These are phyloP conservation scores for Anacardium occidentale DNA, from an alignment of 345 rosid genomes.

Conservation along the genomic window DNA sequence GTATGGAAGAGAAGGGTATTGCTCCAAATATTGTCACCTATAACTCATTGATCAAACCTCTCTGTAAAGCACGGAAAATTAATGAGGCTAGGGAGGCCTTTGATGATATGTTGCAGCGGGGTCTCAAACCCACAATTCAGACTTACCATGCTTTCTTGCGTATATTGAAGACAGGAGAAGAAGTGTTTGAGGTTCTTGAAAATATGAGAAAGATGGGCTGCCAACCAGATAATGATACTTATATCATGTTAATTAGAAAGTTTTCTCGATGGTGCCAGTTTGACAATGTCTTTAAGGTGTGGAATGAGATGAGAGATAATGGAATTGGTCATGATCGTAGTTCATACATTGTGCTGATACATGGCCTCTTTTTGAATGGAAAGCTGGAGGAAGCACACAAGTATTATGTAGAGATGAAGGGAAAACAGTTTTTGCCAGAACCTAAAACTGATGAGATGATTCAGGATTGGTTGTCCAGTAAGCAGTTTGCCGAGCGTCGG, in stretches of 20 bases:
- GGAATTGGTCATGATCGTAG: slow-evolving; percentile 77
- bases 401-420: slow-evolving; percentile 81
- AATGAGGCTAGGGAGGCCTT: slow-evolving; percentile 62
- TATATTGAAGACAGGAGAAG: slow-evolving; percentile 56
- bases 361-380: slow-evolving; percentile 84
- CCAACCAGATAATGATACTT: slow-evolving; percentile 69
- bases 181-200: slow-evolving; percentile 67
- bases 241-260: slow-evolving; percentile 81
- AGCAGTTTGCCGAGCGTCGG: slow-evolving; percentile 43
- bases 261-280: slow-evolving; percentile 86
- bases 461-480: slow-evolving; percentile 62
- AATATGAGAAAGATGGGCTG: slow-evolving; percentile 73
- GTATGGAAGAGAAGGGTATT: slow-evolving; percentile 76
- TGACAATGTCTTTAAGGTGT: slow-evolving; percentile 58
- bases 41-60: slow-evolving; percentile 79
- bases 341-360: slow-evolving; percentile 78
- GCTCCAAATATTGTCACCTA: slow-evolving; percentile 63
- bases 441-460: slow-evolving; percentile 69
- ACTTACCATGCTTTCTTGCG: slow-evolving; percentile 85
- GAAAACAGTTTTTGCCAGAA: slow-evolving; percentile 58
- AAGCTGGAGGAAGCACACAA: slow-evolving; percentile 71
- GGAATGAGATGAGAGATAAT: slow-evolving; percentile 71
- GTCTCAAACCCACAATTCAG: slow-evolving; percentile 52
- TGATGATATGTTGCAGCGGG: slow-evolving; percentile 63
- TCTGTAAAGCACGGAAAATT: slow-evolving; percentile 58